phyloP scores from a whole-genome alignment of 108 stramenopile genomes.

The Nannochloropsis granulata region DNA sequence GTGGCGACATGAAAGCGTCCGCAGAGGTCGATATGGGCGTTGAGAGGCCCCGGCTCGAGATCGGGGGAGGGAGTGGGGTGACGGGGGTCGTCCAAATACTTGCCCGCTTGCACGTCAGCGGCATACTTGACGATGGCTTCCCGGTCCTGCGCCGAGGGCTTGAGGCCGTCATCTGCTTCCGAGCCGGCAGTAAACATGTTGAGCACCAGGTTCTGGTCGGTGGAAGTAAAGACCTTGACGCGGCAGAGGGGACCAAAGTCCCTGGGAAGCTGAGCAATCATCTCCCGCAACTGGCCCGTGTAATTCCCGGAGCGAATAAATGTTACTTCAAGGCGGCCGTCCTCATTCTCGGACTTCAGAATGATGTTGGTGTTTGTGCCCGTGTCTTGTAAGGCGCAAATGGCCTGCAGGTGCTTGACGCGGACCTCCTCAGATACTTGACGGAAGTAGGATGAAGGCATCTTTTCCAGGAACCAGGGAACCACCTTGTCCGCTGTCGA shows the following conservation, averaged over 20 bases:
- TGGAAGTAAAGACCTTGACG: constrained; percentile 72
- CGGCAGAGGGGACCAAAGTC: constrained; percentile 4
- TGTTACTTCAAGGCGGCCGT: constrained; percentile 50
- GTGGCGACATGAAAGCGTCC: neutral
- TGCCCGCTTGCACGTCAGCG: constrained; percentile 46
- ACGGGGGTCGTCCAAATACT: neutral
- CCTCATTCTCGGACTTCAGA: constrained; percentile 50
- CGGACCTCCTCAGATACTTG: constrained; percentile 73
- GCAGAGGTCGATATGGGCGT: neutral
- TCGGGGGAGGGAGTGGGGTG: neutral
- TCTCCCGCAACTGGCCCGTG: constrained; percentile 53
- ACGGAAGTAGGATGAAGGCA: constrained; percentile 72
- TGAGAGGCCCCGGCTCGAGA: neutral
- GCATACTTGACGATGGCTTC: constrained; percentile 54
- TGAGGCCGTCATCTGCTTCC: neutral
- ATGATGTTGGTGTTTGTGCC: constrained; percentile 49
- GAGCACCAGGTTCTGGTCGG: constrained; percentile 63
- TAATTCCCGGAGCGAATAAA: constrained; percentile 66
- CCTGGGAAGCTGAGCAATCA: constrained; percentile 49
- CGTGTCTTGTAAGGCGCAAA: constrained; percentile 64
- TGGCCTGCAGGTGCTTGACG: constrained; percentile 90
- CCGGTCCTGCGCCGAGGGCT: constrained; percentile 8
- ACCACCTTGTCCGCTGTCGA: constrained; percentile 46
- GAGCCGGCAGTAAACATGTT: constrained; percentile 66
- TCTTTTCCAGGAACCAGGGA: constrained; percentile 85